Evolutionary conservation across 73 alveolate species (phyloP).

Genomic region (Blepharisma stoltei): DNA sequence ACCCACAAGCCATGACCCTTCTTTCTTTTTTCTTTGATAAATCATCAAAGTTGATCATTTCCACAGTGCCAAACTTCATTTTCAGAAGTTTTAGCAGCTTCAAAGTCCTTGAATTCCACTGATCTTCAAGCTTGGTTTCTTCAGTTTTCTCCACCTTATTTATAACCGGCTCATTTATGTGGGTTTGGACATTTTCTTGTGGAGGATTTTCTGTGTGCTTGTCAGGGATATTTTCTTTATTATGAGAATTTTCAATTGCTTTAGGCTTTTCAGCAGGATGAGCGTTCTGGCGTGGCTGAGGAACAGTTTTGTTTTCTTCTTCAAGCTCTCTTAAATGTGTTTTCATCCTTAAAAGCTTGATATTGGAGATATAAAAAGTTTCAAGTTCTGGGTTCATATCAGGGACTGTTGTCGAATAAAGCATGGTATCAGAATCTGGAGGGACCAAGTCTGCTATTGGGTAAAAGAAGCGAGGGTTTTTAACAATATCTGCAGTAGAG

Average conservation of each 20-base stretch:
- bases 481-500: conserved; percentile 11
- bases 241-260: neutral
- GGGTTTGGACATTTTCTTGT: neutral
- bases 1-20: conserved; percentile 28
- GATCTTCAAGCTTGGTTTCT: conserved; percentile 13
- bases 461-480: conserved; percentile 18
- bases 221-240: neutral
- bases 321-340: neutral
- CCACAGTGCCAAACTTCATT: neutral
- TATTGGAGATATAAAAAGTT: conserved; percentile 13
- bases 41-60: conserved; percentile 12
- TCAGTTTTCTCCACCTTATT: conserved; percentile 15
- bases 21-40: neutral
- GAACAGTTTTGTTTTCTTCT: conserved; percentile 14
- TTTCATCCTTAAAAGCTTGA: conserved; percentile 5
- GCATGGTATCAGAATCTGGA: neutral
- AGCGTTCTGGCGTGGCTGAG: neutral
- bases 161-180: neutral
- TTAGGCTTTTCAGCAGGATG: neutral
- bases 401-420: neutral
- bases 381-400: conserved; percentile 27
- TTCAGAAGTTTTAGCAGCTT: conserved; percentile 18
- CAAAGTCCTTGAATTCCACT: conserved; percentile 24
- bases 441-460: conserved; percentile 13
- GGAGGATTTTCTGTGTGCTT: neutral